Evolutionary conservation across 768 basidiomycete species (phyloP), one percentile per base, ranked within the genome.

Genomic region (Lactarius akahatsu): DNA sequence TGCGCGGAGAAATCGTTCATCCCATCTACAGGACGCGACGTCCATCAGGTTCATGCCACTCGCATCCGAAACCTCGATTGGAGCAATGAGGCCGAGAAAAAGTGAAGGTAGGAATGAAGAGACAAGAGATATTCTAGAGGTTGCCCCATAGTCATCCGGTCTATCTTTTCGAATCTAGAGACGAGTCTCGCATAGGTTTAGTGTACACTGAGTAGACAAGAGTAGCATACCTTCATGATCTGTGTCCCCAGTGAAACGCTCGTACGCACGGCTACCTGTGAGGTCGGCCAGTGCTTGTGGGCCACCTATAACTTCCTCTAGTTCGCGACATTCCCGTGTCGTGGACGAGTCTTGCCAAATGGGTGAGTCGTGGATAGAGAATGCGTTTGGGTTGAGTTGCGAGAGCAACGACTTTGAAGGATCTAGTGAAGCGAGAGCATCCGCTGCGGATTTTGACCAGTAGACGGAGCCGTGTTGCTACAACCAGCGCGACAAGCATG

Each of bases 271-370:
- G 74, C 89, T 91, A 6, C 94, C 94, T 9, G 90, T 90, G 15
- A 89, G 76, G 73, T 90, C 85, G 10, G 92, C 87, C 9, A 96
- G 79, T 6, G 76, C 83, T 66, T 90, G 88, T 0, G 88, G 76
- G 5, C 91, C 91, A 43, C 92, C 92, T 11, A 90, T 77, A 43
- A 79, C 81, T 0, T 79, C 81, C 72, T 94, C 90, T 52, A 95
- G 77, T 65, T 80, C 82, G 63, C 78, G 78, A 73, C 93, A 95
- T 70, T 94, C 91, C 52, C 78, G 76, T 0, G 86, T 88, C 0
- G 92, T 94, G 0, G 91, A 93, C 1, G 91, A 92, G 76, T 95
- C 94, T 74, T 95, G 92, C 93, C 94, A 96, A 72, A 94, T 94
- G 11, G 92, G 92, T 4, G 89, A 84, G 68, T 81, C 81, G 1